Percentiles rank a stretch among this genome's conserved stretches.
phyloP scores from a whole-genome alignment of 1,284 basidiomycete genomes.

The Fomitopsis palustris region DNA sequence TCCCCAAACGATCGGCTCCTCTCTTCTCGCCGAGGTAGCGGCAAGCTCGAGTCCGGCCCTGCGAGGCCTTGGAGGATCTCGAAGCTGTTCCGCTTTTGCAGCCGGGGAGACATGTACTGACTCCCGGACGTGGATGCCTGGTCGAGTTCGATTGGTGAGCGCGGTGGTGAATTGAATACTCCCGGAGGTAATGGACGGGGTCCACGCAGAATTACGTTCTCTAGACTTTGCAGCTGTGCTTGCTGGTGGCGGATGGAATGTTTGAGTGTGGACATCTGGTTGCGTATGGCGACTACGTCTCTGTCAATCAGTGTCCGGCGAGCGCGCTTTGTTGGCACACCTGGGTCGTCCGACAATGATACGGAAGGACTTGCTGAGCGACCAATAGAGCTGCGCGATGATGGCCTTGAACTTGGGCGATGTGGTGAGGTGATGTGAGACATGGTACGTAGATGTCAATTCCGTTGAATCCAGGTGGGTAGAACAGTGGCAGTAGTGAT shows the following conservation, averaged over 20 bases:
- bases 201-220: conserved; percentile 59
- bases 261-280: conserved; percentile 71
- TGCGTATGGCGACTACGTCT: conserved; percentile 57
- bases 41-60: conserved; percentile 69
- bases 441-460: neutral
- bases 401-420: conserved; percentile 35
- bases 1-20: conserved; percentile 29
- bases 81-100: conserved; percentile 61
- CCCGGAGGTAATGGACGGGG: conserved; percentile 53
- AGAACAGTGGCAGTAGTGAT: neutral
- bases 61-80: conserved; percentile 68
- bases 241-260: conserved; percentile 76
- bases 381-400: conserved; percentile 48
- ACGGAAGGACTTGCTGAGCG: conserved; percentile 47
- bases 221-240: conserved; percentile 65
- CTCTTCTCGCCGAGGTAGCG: conserved; percentile 56
- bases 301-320: neutral
- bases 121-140: conserved; percentile 29
- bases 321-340: conserved; percentile 32
- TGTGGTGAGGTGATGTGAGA: conserved; percentile 1
- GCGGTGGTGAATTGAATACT: conserved; percentile 37
- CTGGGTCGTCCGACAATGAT: conserved; percentile 50
- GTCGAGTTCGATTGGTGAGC: conserved; percentile 29
- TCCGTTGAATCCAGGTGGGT: neutral
- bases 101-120: conserved; percentile 31